phyloP scores from a whole-genome alignment of 179 eudicot genomes.

The Corrigiola litoralis region DNA sequence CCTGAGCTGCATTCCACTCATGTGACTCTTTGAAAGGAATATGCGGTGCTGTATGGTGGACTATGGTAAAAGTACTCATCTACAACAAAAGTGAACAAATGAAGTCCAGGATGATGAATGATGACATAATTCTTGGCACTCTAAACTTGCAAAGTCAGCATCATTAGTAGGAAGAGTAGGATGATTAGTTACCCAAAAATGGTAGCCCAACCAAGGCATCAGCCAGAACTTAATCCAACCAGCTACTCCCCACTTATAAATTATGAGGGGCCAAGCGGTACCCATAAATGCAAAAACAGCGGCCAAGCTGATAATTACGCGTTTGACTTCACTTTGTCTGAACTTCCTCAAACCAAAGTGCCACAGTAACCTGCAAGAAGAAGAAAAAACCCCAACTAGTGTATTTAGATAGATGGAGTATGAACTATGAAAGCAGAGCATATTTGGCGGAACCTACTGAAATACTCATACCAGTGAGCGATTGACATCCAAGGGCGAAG shows the following conservation, averaged over 20 bases:
- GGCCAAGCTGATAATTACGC: slow-evolving; percentile 88
- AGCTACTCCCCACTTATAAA: slow-evolving; percentile 57
- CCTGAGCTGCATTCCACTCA: slow-evolving; percentile 90
- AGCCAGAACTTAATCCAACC: slow-evolving; percentile 99
- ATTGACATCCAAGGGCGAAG: slow-evolving; percentile 89
- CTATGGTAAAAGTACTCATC: slow-evolving; percentile 99
- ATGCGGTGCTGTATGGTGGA: slow-evolving; percentile 97
- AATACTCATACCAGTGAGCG: slow-evolving; percentile 88
- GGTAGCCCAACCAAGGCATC: slow-evolving; percentile 99
- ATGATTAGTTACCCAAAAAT: slow-evolving; percentile 89
- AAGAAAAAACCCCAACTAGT: background rate
- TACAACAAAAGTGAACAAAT: slow-evolving; percentile 34
- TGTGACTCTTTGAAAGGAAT: slow-evolving; percentile 72
- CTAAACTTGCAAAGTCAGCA: background rate
- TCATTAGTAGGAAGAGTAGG: background rate
- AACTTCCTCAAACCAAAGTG: slow-evolving; percentile 75
- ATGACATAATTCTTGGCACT: background rate
- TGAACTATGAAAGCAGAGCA: background rate
- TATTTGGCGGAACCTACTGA: background rate
- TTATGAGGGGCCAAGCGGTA: slow-evolving; percentile 85
- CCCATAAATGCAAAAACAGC: slow-evolving; percentile 79
- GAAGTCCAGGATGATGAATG: too few species aligned
- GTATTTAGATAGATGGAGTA: background rate
- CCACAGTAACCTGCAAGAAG: slow-evolving; percentile 51
- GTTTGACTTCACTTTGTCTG: slow-evolving; percentile 65